phyloP scores from a whole-genome alignment of 768 basidiomycete species.

The Tylopilus vinaceipallidus region DNA sequence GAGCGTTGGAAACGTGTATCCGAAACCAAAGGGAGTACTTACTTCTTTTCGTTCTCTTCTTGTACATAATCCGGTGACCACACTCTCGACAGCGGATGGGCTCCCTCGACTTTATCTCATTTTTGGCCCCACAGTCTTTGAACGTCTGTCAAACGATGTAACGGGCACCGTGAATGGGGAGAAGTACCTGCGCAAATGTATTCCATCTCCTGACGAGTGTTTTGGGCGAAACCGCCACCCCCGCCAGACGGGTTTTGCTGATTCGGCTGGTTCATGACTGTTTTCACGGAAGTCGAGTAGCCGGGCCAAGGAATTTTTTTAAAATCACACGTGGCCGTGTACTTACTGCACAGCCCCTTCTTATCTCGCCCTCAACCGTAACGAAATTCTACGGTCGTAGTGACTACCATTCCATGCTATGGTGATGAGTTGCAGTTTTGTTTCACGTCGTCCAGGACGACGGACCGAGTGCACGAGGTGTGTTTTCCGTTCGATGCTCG shows the following conservation, averaged over 20 bases:
- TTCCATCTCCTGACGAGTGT: slow-evolving; percentile 67
- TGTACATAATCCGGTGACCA: slow-evolving; percentile 98
- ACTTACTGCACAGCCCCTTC: slow-evolving; percentile 10
- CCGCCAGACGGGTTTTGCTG: slow-evolving; percentile 33
- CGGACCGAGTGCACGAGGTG: not conserved
- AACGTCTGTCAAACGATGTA: slow-evolving; percentile 11
- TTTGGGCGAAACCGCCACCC: slow-evolving; percentile 34
- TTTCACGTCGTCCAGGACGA: slow-evolving; percentile 17
- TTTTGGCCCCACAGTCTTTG: slow-evolving; percentile 88
- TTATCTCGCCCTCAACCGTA: not conserved
- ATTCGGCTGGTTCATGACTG: slow-evolving; percentile 40
- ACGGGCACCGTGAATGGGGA: slow-evolving; percentile 3
- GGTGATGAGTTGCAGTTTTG: no score
- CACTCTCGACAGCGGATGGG: slow-evolving; percentile 96
- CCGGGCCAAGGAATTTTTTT: not conserved
- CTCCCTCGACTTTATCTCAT: slow-evolving; percentile 87
- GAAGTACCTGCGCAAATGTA: slow-evolving; percentile 82
- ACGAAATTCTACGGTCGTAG: no score
- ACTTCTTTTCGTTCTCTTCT: slow-evolving; percentile 94
- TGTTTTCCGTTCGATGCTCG: not conserved
- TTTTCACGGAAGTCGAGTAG: not conserved
- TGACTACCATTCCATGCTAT: not conserved
- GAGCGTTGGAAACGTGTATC: not conserved
- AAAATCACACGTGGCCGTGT: slow-evolving; percentile 15
- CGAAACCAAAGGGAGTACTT: slow-evolving; percentile 31